A percentile compares a stretch with the other conserved stretches of the same genome.
Evolutionary conservation across 352 stramenopile species (phyloP).

Genomic region (Phytophthora brassicae): DNA sequence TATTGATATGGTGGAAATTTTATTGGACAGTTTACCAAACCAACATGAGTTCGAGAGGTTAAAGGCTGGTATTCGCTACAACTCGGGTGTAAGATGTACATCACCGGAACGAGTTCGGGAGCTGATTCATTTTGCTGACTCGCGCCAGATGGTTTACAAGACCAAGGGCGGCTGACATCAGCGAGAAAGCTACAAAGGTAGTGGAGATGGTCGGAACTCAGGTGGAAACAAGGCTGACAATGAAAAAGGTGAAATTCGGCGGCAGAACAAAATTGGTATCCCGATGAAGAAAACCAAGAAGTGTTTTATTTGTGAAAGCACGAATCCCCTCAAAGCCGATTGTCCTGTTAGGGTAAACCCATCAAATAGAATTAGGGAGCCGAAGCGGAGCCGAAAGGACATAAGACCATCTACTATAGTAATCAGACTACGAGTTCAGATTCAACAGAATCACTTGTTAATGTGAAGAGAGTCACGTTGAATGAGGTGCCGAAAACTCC

Average conservation of each 20-base stretch:
- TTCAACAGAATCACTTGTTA: too few relatives aligned
- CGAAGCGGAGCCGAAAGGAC: neutral
- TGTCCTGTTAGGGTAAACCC: neutral
- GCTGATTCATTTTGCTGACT: constrained; percentile 1
- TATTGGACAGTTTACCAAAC: neutral
- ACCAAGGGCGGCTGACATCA: neutral
- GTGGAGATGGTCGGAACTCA: neutral
- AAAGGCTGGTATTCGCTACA: constrained; percentile 2
- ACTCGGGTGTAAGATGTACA: neutral
- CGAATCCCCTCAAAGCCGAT: neutral
- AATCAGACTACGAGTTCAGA: too few relatives aligned
- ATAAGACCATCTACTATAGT: neutral
- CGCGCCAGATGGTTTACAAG: neutral
- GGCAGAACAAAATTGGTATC: neutral
- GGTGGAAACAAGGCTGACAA: neutral
- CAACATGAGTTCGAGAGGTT: constrained; percentile 3
- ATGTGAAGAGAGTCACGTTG: too few relatives aligned
- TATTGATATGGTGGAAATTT: constrained; percentile 14
- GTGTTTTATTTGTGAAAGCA: neutral
- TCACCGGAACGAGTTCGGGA: neutral
- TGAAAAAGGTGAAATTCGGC: neutral
- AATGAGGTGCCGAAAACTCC: too few relatives aligned
- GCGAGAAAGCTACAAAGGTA: neutral
- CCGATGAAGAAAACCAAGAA: neutral
- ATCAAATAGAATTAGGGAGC: neutral